Evolutionary conservation across 495 filamentous ascomycete genomes (phyloP).

Genomic region (Penicillium daleae): DNA sequence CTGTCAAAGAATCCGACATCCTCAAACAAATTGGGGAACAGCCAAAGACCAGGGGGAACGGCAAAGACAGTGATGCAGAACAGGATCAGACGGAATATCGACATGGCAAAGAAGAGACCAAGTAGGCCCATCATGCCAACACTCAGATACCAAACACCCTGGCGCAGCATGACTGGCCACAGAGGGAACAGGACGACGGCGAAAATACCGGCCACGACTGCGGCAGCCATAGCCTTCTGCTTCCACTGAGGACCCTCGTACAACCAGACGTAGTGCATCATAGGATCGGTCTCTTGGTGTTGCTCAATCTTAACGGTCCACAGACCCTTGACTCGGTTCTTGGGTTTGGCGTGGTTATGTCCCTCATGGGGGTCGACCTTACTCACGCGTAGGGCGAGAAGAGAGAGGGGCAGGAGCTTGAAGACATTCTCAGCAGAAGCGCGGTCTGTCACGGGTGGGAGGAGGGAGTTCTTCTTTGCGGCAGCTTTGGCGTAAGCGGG

Average conservation of each 20-base stretch:
- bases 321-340: slow-evolving; percentile 89
- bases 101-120: slow-evolving; percentile 96
- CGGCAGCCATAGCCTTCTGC: slow-evolving; percentile 85
- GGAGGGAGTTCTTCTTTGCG: slow-evolving; percentile 78
- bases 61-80: slow-evolving; percentile 90
- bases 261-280: slow-evolving; percentile 95
- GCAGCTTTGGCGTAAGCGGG: slow-evolving; percentile 84
- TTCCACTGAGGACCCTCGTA: slow-evolving; percentile 95
- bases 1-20: slow-evolving; percentile 98
- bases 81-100: slow-evolving; percentile 93
- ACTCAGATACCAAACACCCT: slow-evolving; percentile 97
- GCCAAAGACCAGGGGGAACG: slow-evolving; percentile 86
- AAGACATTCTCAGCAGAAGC: slow-evolving; percentile 88
- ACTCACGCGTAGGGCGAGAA: slow-evolving; percentile 86
- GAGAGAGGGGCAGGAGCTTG: slow-evolving; percentile 93
- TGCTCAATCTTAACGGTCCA: slow-evolving; percentile 98
- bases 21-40: slow-evolving; percentile 98
- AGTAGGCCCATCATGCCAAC: slow-evolving; percentile 92
- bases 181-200: slow-evolving; percentile 92
- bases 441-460: slow-evolving; percentile 85
- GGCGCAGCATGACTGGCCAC: slow-evolving; percentile 88
- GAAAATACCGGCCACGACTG: slow-evolving; percentile 80
- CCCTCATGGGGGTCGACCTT: slow-evolving; percentile 76
- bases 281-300: slow-evolving; percentile 88
- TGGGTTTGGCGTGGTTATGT: slow-evolving; percentile 77